phyloP scores from a whole-genome alignment of 306 rosid genomes.

The Lotus japonicus region DNA sequence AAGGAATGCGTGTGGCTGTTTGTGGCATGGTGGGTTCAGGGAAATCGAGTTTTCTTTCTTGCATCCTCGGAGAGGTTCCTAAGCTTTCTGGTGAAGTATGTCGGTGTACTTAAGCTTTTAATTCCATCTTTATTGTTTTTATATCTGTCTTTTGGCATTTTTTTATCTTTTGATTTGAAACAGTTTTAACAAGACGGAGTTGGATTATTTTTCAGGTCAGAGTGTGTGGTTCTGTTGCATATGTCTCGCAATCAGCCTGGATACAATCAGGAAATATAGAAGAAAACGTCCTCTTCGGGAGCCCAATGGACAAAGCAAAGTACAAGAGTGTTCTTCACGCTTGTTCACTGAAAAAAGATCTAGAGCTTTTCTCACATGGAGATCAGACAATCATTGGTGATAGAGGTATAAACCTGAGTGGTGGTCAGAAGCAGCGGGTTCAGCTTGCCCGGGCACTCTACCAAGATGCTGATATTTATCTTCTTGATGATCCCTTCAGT shows the following conservation, averaged over 20 bases:
- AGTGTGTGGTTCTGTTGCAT: slow-evolving; percentile 87
- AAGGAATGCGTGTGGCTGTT: slow-evolving; percentile 90
- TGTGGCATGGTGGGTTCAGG: slow-evolving; percentile 98
- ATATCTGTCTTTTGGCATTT: not conserved
- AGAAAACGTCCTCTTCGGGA: slow-evolving; percentile 93
- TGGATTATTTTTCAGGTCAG: slow-evolving; percentile 52
- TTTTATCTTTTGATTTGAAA: not conserved
- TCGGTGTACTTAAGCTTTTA: slow-evolving; percentile 23
- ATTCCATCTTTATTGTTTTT: slow-evolving; percentile 23
- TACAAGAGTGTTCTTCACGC: slow-evolving; percentile 92
- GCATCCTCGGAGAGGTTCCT: slow-evolving; percentile 96
- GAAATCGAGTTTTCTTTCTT: slow-evolving; percentile 92
- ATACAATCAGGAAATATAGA: slow-evolving; percentile 98
- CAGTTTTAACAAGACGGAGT: slow-evolving; percentile 11
- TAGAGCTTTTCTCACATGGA: slow-evolving; percentile 91
- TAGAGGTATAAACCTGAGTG: slow-evolving; percentile 96
- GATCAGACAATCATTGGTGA: slow-evolving; percentile 98
- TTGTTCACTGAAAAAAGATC: slow-evolving; percentile 88
- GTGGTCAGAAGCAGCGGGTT: slow-evolving; percentile 99
- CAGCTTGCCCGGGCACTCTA: slow-evolving; percentile 99
- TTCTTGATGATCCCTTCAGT: slow-evolving; percentile 97
- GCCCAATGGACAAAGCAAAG: slow-evolving; percentile 89
- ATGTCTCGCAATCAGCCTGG: slow-evolving; percentile 96
- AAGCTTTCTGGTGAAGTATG: slow-evolving; percentile 91
- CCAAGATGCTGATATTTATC: slow-evolving; percentile 96